These are phyloP conservation scores for Fraxinus cuspidata DNA, from an alignment of 257 asterid genomes.

Conservation along the genomic window DNA sequence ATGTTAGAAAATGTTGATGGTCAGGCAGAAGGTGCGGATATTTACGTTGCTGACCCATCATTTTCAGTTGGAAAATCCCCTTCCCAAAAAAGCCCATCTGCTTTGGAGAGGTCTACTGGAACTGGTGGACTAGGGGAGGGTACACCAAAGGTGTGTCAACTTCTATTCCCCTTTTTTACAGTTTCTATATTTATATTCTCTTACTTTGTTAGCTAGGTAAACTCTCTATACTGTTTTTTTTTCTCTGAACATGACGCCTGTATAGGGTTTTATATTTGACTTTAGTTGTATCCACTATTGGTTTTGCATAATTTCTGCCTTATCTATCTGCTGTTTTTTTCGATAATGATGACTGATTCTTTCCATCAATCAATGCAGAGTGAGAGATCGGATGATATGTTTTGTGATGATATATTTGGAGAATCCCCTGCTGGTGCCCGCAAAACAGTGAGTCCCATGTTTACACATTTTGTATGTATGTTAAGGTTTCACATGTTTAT, in stretches of 20 bases:
- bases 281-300: not conserved
- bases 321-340: conserved; percentile 19
- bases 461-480: not conserved
- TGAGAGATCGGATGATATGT: conserved; percentile 77
- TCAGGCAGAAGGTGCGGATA: conserved; percentile 52
- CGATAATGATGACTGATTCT: conserved; percentile 21
- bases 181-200: conserved; percentile 4
- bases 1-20: conserved; percentile 35
- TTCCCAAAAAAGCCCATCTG: conserved; percentile 54
- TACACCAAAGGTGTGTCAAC: conserved; percentile 74
- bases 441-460: conserved; percentile 52
- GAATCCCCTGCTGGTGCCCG: conserved; percentile 89
- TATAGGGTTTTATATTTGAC: not conserved
- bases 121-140: conserved; percentile 93
- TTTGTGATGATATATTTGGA: conserved; percentile 94
- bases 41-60: conserved; percentile 53
- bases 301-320: not conserved
- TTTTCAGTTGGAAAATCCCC: conserved; percentile 89
- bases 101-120: conserved; percentile 50
- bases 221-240: not conserved
- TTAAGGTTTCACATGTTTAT: not conserved
- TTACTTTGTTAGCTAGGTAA: not conserved
- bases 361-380: conserved; percentile 57
- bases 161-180: conserved; percentile 1
- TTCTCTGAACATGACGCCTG: not conserved